phyloP scores from a whole-genome alignment of 1,284 basidiomycete species.

The Malassezia dermatis region DNA sequence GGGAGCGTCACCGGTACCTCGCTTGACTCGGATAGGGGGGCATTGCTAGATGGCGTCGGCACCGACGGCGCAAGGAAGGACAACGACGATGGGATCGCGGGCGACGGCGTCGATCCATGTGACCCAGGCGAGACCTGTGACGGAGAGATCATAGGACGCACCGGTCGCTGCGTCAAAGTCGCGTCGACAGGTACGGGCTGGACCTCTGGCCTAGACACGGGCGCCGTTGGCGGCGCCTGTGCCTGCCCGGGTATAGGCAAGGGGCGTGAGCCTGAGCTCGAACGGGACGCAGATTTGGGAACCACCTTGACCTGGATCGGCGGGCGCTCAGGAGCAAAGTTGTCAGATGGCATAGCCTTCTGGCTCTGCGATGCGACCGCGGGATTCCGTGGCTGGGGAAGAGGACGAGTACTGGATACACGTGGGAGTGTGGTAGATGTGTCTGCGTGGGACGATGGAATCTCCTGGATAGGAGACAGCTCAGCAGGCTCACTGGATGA shows the following conservation, averaged over 20 bases:
- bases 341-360: background rate
- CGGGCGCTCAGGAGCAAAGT: background rate
- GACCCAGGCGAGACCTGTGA: background rate
- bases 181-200: background rate
- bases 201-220: background rate
- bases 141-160: background rate
- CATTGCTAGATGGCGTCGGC: background rate
- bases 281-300: background rate
- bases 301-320: background rate
- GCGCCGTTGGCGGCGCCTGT: background rate
- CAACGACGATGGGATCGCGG: conserved; percentile 4
- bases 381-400: background rate
- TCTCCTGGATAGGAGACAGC: background rate
- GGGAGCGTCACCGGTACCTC: background rate
- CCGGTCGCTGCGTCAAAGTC: background rate
- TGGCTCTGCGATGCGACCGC: background rate
- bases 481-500: background rate
- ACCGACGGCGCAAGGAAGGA: conserved; percentile 12
- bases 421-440: background rate
- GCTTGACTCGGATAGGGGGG: background rate
- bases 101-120: conserved; percentile 3
- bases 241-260: background rate
- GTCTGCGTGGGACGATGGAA: background rate
- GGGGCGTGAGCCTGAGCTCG: background rate
- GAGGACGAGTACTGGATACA: background rate